Base-by-base conservation (phyloP, 2,329 filamentous ascomycete species). In the Myriosclerotinia duriaeana region DNA sequence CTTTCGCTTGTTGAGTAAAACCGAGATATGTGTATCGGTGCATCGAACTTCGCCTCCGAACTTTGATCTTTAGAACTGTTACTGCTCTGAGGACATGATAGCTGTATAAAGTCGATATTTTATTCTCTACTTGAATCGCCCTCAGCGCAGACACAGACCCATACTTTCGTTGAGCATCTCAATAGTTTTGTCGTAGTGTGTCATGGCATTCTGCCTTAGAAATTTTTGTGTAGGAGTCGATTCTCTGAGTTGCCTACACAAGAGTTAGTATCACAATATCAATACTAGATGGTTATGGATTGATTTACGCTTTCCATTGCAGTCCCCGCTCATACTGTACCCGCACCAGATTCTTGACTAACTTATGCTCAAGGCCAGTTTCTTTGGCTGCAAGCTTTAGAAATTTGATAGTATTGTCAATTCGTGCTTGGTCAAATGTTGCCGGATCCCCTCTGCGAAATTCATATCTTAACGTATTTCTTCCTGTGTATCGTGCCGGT, bases 161-260 rank as follows among this genome's bases (percentile, higher is more conserved):
- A 93, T 88, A 8, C 83, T 87, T 75, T 89, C 86, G 74, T 93
- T 93, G 65, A 93, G 80, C 89, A 90, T 90, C 22, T 81, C 82
- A 58, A 93, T 76, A 9, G 88, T 91, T 79, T 85, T 85, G 64
- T 92, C 84, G 74, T 90, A 91, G 72, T 89, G 84, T 56, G 82
- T 79, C 74, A 83, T 70, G 11, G 69, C 54, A 56, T 68, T 77
- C 76, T 30, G 70, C 65, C 52, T 72, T 42, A 68, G 75, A 8
- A 72, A 53, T 52, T 56, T 46, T 48, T 56, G 70, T 48, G 50
- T 55, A 34, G 53, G 67, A 20, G 17, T 48, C 15, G 2, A 48
- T 40, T 59, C 46, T 60, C 20, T 68, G 17, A 20, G 62, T 42
- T 46, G 38, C 40, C 61, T 64, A 3, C 38, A 3, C 36, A 22